Percentiles rank a stretch among this genome's conserved stretches.
phyloP scores from a whole-genome alignment of 2,329 filamentous ascomycete genomes.

The Botrytis galanthina region DNA sequence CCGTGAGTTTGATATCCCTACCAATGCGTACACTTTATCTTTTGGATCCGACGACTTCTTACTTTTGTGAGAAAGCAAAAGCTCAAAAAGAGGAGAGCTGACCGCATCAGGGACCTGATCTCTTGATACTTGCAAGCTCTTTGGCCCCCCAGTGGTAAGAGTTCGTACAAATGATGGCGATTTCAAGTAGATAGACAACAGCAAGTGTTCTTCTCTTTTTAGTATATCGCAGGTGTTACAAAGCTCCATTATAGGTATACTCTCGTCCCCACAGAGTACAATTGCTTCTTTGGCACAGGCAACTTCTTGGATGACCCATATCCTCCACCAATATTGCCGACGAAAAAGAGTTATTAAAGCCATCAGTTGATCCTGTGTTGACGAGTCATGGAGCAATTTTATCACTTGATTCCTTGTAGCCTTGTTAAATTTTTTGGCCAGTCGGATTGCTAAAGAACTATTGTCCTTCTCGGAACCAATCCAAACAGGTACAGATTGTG shows the following conservation, averaged over 20 bases:
- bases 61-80: slow-evolving; percentile 33
- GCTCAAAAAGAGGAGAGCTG: slow-evolving; percentile 31
- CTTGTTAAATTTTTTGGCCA: slow-evolving; percentile 27
- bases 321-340: slow-evolving; percentile 42
- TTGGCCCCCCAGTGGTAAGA: slow-evolving; percentile 29
- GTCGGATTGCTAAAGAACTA: slow-evolving; percentile 23
- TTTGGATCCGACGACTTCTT: slow-evolving; percentile 35
- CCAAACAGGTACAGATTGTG: slow-evolving; percentile 30
- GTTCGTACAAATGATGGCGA: slow-evolving; percentile 27
- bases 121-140: slow-evolving; percentile 30
- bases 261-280: slow-evolving; percentile 42
- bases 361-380: slow-evolving; percentile 29
- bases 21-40: slow-evolving; percentile 36
- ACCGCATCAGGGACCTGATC: slow-evolving; percentile 22
- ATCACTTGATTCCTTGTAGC: slow-evolving; percentile 22
- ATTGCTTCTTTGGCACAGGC: slow-evolving; percentile 39
- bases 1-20: slow-evolving; percentile 31
- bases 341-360: slow-evolving; percentile 41
- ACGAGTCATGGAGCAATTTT: slow-evolving; percentile 22
- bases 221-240: slow-evolving; percentile 30
- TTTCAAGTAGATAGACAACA: slow-evolving; percentile 27
- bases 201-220: slow-evolving; percentile 21
- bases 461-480: slow-evolving; percentile 24
- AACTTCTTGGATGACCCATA: slow-evolving; percentile 47
- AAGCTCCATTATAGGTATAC: slow-evolving; percentile 41